These are phyloP conservation scores for Salix brachista DNA, from an alignment of 345 rosid genomes.

Conservation along the genomic window DNA sequence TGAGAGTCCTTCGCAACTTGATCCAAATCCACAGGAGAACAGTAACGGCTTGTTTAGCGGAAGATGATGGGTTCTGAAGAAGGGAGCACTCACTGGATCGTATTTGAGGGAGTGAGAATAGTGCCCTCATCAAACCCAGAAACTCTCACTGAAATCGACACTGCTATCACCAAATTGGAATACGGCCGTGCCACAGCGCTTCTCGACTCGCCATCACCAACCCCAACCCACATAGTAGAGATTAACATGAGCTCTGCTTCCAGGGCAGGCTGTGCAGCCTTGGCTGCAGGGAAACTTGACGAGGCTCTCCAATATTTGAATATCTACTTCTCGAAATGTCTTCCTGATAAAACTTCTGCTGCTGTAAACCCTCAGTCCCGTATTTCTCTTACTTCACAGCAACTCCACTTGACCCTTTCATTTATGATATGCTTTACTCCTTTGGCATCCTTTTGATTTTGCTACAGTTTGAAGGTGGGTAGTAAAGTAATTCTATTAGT, in stretches of 20 bases:
- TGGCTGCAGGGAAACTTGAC: conserved; percentile 64
- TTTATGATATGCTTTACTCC: neutral
- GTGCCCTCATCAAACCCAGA: conserved; percentile 47
- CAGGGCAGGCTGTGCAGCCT: conserved; percentile 57
- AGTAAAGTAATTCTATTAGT: neutral
- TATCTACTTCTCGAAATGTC: conserved; percentile 43
- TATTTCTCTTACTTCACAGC: conserved; percentile 37
- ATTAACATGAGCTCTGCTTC: conserved; percentile 16
- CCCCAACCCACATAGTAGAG: conserved; percentile 4
- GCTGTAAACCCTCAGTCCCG: conserved; percentile 61
- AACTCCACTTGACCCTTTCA: conserved; percentile 17
- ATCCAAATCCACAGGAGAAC: neutral
- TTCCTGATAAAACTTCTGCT: conserved; percentile 49
- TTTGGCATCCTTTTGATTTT: neutral
- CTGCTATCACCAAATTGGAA: conserved; percentile 52
- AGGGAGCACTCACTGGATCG: conserved; percentile 35
- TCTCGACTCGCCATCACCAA: conserved; percentile 40
- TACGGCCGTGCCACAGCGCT: conserved; percentile 37
- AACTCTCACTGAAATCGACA: conserved; percentile 52
- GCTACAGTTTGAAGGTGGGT: neutral
- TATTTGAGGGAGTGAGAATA: conserved; percentile 44
- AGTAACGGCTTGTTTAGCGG: too few relatives aligned
- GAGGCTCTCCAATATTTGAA: conserved; percentile 62
- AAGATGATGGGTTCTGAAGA: conserved; percentile 41
- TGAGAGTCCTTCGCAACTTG: neutral